Evolutionary conservation across 805 yeast species (phyloP), one percentile per base, ranked within the genome.

Genomic region (Saccharomycopsis javanensis): DNA sequence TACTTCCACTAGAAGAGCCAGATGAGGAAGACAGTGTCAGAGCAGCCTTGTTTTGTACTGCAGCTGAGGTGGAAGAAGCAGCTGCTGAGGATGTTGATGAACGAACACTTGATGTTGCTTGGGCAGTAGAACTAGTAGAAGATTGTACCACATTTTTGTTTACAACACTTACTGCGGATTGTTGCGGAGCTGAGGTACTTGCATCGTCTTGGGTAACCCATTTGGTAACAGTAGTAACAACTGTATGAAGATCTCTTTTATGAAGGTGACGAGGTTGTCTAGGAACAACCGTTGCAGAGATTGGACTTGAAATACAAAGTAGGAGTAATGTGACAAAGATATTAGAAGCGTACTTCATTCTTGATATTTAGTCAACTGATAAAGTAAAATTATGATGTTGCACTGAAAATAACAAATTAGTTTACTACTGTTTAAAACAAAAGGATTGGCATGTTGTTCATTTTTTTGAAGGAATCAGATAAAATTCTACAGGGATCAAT

Each of bases 1-100:
- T 84, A 60, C 73, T 71, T 55, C 69, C 72, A 55, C 76, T 64
- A 61, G 87, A 85, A 5, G 48, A 38, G 10, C 8, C 33, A 38
- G 46, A 38, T 25, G 46, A 52, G 13, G 48, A 6, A 13, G 37
- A 16, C 28, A 31, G 34, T 5, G 46, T 25, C 48, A 25, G 33
- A 18, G 28, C 42, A 16, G 25, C 35, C 3, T 30, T 50, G 11
- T 28, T 28, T 30, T 50, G 53, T 10, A 27, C 33, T 2, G 48
- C 45, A 5, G 27, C 28, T 1, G 53, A 51, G 8, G 48, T 13
- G 31, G 54, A 34, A n/a, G 54, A 27, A 16, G 23, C 28, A 2
- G 35, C 23, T 2, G 31, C 42, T 15, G 54, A 18, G 10, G 53
- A 35, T 20, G 31, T 23, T 11, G 54, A 15, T 4, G 31, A 20